phyloP scores from a whole-genome alignment of 192 early-diverging fungal genomes.

The Radiomyces spectabilis region DNA sequence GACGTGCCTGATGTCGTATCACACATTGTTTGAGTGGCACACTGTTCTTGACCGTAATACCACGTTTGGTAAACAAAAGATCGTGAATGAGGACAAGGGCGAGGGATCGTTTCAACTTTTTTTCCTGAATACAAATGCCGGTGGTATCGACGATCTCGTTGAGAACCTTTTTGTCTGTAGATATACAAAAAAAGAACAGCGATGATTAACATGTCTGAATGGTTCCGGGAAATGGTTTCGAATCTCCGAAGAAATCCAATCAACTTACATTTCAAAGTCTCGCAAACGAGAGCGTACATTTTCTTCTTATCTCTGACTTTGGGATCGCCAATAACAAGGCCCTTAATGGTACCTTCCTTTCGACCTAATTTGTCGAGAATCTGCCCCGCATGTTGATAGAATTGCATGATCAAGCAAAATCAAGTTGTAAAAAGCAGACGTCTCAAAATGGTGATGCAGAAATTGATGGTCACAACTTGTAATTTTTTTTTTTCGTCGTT shows the following conservation, averaged over 20 bases:
- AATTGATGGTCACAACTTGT: too few relatives aligned
- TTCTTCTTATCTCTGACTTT: constrained; percentile 70
- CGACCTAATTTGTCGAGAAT: constrained; percentile 65
- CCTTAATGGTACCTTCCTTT: constrained; percentile 75
- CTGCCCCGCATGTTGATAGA: constrained; percentile 69
- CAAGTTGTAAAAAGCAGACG: too few relatives aligned
- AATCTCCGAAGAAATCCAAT: too few relatives aligned
- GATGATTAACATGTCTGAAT: too few relatives aligned
- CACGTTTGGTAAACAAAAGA: constrained; percentile 69
- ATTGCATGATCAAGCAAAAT: constrained; percentile 40
- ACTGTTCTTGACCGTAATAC: constrained; percentile 53
- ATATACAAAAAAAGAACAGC: too few relatives aligned
- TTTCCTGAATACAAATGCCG: constrained; percentile 37
- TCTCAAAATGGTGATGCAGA: too few relatives aligned
- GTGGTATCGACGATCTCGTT: constrained; percentile 42
- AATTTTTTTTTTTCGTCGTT: too few relatives aligned
- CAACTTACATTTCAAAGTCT: constrained; percentile 82
- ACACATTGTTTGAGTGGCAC: constrained; percentile 59
- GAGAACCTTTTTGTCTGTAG: constrained; percentile 40
- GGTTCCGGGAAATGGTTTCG: too few relatives aligned
- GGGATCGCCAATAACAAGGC: constrained; percentile 59
- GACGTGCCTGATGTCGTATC: constrained; percentile 53
- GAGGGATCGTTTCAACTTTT: constrained; percentile 28
- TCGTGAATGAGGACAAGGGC: constrained; percentile 75
- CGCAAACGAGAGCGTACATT: constrained; percentile 86